Percentiles rank a stretch among this genome's conserved stretches.
These are phyloP conservation scores for Echites panduratus DNA, from an alignment of 257 asterid genomes.

Conservation along the genomic window DNA sequence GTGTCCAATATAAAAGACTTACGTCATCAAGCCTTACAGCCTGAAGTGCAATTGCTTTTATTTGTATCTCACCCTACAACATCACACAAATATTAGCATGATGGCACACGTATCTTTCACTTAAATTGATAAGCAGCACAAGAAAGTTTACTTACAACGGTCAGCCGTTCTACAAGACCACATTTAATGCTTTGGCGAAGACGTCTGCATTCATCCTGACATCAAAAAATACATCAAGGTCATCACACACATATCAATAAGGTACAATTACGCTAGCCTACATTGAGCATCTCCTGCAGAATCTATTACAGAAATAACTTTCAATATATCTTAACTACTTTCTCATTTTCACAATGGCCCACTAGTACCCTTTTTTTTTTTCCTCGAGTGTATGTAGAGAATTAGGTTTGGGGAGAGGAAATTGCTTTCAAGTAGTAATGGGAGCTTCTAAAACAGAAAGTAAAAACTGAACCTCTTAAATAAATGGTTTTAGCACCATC, in stretches of 20 bases:
- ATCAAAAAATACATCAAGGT: not conserved
- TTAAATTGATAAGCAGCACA: not conserved
- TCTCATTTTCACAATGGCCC: not conserved
- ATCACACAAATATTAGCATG: constrained; percentile 10
- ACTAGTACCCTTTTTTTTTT: not conserved
- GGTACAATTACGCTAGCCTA: not conserved
- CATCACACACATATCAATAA: constrained; percentile 3
- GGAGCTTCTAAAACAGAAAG: not conserved
- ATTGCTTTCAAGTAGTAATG: not conserved
- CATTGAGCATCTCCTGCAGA: not conserved
- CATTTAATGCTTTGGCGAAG: constrained; percentile 73
- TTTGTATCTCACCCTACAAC: constrained; percentile 65
- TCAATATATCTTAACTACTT: not conserved
- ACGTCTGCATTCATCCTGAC: constrained; percentile 79
- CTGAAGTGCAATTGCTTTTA: constrained; percentile 69
- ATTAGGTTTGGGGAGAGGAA: not conserved
- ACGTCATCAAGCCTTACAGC: constrained; percentile 55
- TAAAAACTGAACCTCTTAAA: not conserved
- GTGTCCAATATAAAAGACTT: constrained; percentile 13
- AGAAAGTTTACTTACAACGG: constrained; percentile 55
- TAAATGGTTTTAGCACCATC: not conserved
- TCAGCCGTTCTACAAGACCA: constrained; percentile 60
- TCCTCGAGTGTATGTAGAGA: not conserved
- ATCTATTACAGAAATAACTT: not conserved
- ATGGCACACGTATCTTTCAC: constrained; percentile 6